phyloP scores from a whole-genome alignment of 106 monocot species.

The Iris macrosiphon region DNA sequence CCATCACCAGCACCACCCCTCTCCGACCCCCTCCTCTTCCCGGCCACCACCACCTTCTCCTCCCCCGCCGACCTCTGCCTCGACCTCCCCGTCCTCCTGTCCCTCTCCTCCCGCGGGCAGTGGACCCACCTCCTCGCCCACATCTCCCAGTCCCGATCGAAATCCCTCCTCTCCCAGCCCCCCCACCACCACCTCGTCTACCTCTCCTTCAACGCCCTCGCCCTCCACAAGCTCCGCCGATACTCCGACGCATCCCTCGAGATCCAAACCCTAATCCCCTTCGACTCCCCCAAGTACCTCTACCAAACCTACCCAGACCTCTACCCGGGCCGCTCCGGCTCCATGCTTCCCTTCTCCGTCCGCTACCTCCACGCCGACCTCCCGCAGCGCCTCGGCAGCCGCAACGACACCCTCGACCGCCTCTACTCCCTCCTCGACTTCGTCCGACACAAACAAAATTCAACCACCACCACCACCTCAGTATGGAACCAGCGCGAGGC shows the following conservation, averaged over 20 bases:
- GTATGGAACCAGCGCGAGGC: slow-evolving; percentile 62
- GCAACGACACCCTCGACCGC: slow-evolving; percentile 62
- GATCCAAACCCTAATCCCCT: slow-evolving; percentile 34
- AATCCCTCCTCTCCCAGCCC: slow-evolving; percentile 32
- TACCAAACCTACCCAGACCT: slow-evolving; percentile 63
- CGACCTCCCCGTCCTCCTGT: no score
- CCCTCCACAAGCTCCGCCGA: slow-evolving; percentile 90
- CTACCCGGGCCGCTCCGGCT: slow-evolving; percentile 57
- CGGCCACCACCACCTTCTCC: no score
- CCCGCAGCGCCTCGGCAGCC: slow-evolving; percentile 56
- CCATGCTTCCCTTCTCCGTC: slow-evolving; percentile 73
- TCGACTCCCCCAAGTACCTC: slow-evolving; percentile 43
- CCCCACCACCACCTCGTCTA: slow-evolving; percentile 75
- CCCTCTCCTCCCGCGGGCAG: no score
- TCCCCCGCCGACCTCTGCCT: no score
- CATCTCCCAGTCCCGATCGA: no score
- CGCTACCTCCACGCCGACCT: slow-evolving; percentile 72
- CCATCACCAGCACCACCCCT: no score
- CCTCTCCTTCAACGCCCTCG: slow-evolving; percentile 62
- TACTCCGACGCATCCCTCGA: slow-evolving; percentile 47
- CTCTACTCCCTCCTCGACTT: slow-evolving; percentile 66
- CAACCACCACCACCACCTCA: no score
- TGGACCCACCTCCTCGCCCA: no score
- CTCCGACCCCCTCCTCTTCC: no score
- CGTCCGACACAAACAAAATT: slow-evolving; percentile 23